Evolutionary conservation across 176 grass and related monocot species (phyloP).

Genomic region (Saccharum spontaneum): DNA sequence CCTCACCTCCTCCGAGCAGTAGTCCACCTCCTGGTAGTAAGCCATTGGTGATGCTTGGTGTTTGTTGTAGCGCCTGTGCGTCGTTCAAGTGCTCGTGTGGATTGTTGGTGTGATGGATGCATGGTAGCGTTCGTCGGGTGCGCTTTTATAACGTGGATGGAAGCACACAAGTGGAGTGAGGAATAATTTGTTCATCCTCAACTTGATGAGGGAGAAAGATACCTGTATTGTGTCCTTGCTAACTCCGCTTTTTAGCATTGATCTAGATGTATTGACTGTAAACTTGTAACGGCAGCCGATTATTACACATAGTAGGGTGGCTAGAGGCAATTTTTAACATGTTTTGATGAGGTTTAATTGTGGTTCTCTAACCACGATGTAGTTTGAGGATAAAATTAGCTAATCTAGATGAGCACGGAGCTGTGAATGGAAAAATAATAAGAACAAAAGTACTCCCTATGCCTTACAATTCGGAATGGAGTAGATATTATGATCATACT

Average conservation of each 20-base stretch:
- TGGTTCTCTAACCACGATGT: neutral
- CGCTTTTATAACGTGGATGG: conserved; percentile 32
- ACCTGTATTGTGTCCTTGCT: neutral
- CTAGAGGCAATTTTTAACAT: neutral
- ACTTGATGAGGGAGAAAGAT: neutral
- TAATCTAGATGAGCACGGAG: neutral
- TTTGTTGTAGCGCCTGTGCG: neutral
- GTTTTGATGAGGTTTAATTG: neutral
- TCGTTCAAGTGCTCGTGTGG: neutral
- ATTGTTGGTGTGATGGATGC: neutral
- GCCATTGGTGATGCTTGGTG: conserved; percentile 33
- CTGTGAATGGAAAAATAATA: neutral
- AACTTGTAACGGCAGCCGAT: neutral
- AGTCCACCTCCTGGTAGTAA: conserved; percentile 41
- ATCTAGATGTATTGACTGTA: neutral
- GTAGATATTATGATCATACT: neutral
- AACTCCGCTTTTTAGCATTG: neutral
- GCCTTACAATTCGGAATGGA: no score
- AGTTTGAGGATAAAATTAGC: neutral
- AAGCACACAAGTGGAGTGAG: neutral
- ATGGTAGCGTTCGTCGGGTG: neutral
- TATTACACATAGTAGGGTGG: no score
- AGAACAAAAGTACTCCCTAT: neutral
- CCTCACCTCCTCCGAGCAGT: conserved; percentile 52
- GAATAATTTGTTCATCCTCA: conserved; percentile 6